Base-by-base conservation (phyloP, 2,329 filamentous ascomycete species). In the Lachnum nothofagi region DNA sequence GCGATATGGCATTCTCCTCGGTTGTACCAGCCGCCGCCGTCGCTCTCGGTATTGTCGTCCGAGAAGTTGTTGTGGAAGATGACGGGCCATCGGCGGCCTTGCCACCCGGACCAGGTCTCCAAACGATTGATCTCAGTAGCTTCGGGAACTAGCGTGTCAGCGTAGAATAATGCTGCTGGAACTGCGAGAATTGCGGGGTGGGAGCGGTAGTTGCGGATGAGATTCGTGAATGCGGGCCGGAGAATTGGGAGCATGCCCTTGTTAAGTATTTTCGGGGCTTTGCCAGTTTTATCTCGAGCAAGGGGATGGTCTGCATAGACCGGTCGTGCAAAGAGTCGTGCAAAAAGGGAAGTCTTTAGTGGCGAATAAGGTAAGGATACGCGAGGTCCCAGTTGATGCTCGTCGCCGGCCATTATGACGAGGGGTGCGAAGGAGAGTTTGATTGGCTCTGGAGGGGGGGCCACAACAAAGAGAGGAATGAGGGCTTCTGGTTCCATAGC, bases 131-230 rank as follows among this genome's bases (percentile, higher is more conserved):
- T 54, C 19, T 53, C 44, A n/a, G 29, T 23, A 17, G 53, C 55
- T 33, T 55, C 48, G 17, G 55, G 45, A 22, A 53, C 52, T 3
- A 57, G 50, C 1, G 55, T 57, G 24, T 57, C 55, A 8, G 34
- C 14, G 31, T 57, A 57, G 37, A 57, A 57, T 8, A 53, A 27
- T 7, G 52, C 25, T 5, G 55, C 55, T 34, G 55, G 55, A 12
- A 57, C 51, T 4, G 55, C 55, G n/a, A 57, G 55, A 40, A 57
- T 57, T 10, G 55, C 55, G 9, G 55, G 55, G 39, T 57, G 55
- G 4, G 55, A 57, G 8, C 55, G 41, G 19, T 57, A 57, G 38
- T 57, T 57, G 3, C 55, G 50, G 14, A 57, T 55, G 10, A 57
- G 49, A 45, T 57, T 57, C 41, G 49, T 41, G 37, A 57, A 57